Base-by-base conservation (phyloP, 2,329 filamentous ascomycete genomes). In the Zymoseptoria pseudotritici region DNA sequence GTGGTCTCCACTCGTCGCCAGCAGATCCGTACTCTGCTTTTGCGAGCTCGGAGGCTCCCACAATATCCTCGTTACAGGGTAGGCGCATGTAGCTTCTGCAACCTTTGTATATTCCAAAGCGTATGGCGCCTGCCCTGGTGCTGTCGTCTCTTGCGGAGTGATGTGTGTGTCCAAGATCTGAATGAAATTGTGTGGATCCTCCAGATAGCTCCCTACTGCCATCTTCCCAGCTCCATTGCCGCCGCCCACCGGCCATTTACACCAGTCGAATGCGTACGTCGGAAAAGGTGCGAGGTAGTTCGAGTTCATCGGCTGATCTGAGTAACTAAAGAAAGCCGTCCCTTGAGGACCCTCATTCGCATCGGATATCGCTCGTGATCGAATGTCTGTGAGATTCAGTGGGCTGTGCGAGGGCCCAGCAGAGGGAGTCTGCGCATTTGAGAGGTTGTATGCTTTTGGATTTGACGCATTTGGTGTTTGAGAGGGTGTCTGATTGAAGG, bases 121-220 rank as follows among this genome's bases (percentile, higher is more conserved):
- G 70, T 88, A 88, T 66, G 89, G 87, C 50, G 88, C 82, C 5
- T 83, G 82, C 56, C 88, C 89, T 13, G 89, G 86, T 1, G 82
- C 80, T 61, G 88, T 88, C 62, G 86, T 82, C 49, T 82, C 78
- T 60, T 92, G 86, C 19, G 85, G 87, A 6, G 83, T 79, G 67
- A 93, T 83, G 65, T 95, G 88, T 51, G 90, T 91, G 75, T 97
- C 92, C 63, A 97, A 83, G 65, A 99, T 97, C 89, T 97, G 94
- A 65, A 97, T 97, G 80, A 95, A 99, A 74, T 99, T 99, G 78
- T 99, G 94, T 5, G 92, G 93, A 76, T 99, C 94, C 77, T 99
- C 94, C 56, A 97, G 79, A 73, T 97, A 97, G 78, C 94, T 99
- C 61, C 93, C 94, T 49, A 99, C 82, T 11, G 94, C 94, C 68